Conservation (phyloP, 1,284 basidiomycete species). For the Melampsora americana region DNA sequence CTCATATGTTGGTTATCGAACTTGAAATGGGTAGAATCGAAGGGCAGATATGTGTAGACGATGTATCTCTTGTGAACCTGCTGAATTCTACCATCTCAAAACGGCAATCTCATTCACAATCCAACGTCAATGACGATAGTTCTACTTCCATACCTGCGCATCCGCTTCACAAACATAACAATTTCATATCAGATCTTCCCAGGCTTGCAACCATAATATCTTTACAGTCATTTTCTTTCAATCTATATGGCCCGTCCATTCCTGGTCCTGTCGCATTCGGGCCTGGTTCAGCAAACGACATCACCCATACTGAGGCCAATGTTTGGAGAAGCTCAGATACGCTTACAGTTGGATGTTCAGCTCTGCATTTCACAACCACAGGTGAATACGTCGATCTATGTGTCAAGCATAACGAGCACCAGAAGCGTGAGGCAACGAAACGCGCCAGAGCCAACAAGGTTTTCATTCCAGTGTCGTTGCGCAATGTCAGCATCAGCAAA, state of each 20-base stretch:
- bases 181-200: conserved; percentile 3
- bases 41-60: conserved; percentile 32
- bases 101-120: conserved; percentile 2
- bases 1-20: conserved; percentile 32
- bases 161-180: neutral
- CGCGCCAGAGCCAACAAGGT: conserved; percentile 30
- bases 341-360: conserved; percentile 25
- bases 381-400: conserved; percentile 40
- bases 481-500: conserved; percentile 18
- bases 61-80: conserved; percentile 26
- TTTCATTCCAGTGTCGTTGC: conserved; percentile 22
- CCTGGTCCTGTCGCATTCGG: conserved; percentile 3
- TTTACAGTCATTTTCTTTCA: conserved; percentile 33
- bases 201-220: conserved; percentile 29
- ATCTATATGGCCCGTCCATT: conserved; percentile 26
- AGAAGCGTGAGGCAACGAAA: conserved; percentile 26
- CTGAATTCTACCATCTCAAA: conserved; percentile 1
- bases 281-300: conserved; percentile 5
- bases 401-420: conserved; percentile 24
- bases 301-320: neutral
- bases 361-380: conserved; percentile 36
- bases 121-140: neutral
- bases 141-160: neutral
- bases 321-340: conserved; percentile 16
- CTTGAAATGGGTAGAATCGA: conserved; percentile 38